phyloP scores from a whole-genome alignment of 306 rosid species.

The Prunus kanzakura region DNA sequence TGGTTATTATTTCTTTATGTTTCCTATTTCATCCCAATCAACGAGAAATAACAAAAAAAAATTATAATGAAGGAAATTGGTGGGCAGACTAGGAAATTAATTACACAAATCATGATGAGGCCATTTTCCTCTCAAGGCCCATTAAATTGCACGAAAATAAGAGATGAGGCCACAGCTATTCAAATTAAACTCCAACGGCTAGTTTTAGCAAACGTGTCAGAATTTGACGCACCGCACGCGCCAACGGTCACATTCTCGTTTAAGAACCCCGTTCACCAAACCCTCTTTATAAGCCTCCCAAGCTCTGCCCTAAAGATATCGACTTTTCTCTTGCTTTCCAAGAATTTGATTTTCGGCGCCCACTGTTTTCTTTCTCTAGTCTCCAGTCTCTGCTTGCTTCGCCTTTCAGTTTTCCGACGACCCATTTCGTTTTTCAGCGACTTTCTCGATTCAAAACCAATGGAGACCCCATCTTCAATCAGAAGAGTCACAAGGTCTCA shows the following conservation, averaged over 20 bases:
- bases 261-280: slow-evolving; percentile 3
- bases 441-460: slow-evolving; percentile 24
- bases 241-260: slow-evolving; percentile 79
- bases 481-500: slow-evolving; percentile 80
- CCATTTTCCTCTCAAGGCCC: background rate
- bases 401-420: background rate
- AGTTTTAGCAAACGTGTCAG: slow-evolving; percentile 21
- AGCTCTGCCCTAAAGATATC: background rate
- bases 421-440: background rate
- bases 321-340: background rate
- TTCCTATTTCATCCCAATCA: background rate
- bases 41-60: background rate
- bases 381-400: background rate
- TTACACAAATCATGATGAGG: no score
- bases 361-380: background rate
- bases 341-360: background rate
- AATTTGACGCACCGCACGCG: slow-evolving; percentile 23
- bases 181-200: slow-evolving; percentile 60
- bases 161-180: background rate
- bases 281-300: slow-evolving; percentile 35
- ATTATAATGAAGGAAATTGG: background rate
- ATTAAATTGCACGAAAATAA: background rate
- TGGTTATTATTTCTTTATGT: background rate
- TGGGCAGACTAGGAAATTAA: no score
- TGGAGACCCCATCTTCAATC: slow-evolving; percentile 91